Base-by-base conservation (phyloP, 495 filamentous ascomycete genomes). In the Ascobolus immersus region DNA sequence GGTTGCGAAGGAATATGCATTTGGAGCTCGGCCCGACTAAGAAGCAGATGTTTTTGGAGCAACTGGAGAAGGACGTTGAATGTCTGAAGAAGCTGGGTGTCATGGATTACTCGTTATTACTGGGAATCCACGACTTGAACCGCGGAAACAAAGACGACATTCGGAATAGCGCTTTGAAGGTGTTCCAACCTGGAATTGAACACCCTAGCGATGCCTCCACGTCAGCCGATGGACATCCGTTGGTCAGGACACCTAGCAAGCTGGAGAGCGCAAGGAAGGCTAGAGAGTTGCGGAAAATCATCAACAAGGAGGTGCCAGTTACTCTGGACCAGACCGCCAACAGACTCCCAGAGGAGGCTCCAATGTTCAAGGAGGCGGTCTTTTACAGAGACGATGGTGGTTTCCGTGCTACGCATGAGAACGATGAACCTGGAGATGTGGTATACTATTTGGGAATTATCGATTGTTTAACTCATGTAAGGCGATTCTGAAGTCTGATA, bases 381-480 rank as follows among this genome's bases (percentile, higher is more conserved):
- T 94, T 93, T 51, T 93, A 92, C 51, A 66, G 69, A 34, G 82
- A 93, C 45, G 84, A 94, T 52, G 86, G 86, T 34, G 86, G 86
- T 2, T 81, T 92, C 51, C 62, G 71, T 40, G 89, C 86, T 5
- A 94, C 86, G 5, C 82, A 90, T 47, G 81, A 93, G 52, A 72
- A 86, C 54, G 72, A 86, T 39, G 53, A 60, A 17, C 67, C 75
- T 5, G 82, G 71, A 1, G 80, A 92, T 35, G 79, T 90, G 54
- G 80, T 99, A 21, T 99, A 94, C 45, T 99, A 94, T 49, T 64
- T 99, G 5, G 86, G 86, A 8, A 86, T 99, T 40, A 94, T 94
- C 48, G 89, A 94, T 52, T 94, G 84, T 50, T 55, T 99, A 47
- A 99, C 86, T 24, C 78, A 92, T 54, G 79, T 86, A 59, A 62